Percentiles rank a stretch among this genome's conserved stretches.
Evolutionary conservation across 352 stramenopile species (phyloP).

Genomic region (Globisporangium sylvaticum): DNA sequence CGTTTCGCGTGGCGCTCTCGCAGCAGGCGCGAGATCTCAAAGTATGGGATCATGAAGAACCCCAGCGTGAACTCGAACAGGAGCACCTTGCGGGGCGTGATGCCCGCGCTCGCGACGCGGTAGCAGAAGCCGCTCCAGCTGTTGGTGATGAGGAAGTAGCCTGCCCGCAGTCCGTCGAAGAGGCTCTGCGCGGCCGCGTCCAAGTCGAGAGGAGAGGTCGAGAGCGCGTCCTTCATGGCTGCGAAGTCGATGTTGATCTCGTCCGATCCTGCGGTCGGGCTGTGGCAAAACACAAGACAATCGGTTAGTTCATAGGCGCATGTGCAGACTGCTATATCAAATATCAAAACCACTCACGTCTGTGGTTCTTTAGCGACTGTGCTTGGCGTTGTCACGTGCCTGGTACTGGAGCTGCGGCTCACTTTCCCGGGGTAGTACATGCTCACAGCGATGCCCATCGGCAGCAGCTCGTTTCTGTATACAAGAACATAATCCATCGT

Average conservation of each 20-base stretch:
- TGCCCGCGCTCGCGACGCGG: constrained; percentile 6
- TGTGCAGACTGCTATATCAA: not conserved
- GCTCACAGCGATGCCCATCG: constrained; percentile 9
- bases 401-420: not conserved
- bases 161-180: constrained; percentile 6
- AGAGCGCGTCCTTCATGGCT: constrained; percentile 3
- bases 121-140: constrained; percentile 10
- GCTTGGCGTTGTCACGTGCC: not conserved
- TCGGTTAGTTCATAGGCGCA: not conserved
- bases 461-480: constrained; percentile 8
- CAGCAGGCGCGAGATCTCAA: constrained; percentile 8
- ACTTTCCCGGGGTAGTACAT: constrained; percentile 14
- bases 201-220: not conserved
- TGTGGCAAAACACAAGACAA: not conserved
- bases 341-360: not conserved
- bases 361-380: not conserved
- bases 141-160: constrained; percentile 14
- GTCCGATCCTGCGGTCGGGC: not conserved
- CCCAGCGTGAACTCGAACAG: constrained; percentile 5
- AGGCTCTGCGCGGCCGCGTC: constrained; percentile 8
- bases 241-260: constrained; percentile 5
- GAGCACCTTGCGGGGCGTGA: constrained; percentile 10
- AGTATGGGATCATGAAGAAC: constrained; percentile 9
- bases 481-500: not conserved
- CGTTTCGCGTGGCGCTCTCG: not conserved